Evolutionary conservation across 257 asterid genomes (phyloP).

Genomic region (Solanum chmielewskii): DNA sequence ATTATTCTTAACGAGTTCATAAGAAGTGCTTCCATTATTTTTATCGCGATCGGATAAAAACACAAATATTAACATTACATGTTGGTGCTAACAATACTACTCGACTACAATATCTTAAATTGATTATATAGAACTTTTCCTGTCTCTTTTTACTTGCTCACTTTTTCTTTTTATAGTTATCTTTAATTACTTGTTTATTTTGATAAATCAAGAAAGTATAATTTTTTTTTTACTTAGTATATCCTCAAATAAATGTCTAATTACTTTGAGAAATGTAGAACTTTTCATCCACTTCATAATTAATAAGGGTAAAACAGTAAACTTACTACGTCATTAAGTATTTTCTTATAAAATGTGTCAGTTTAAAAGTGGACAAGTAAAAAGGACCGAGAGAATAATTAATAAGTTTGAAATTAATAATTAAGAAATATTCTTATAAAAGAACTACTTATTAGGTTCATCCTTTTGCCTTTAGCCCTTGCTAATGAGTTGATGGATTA

Average conservation of each 20-base stretch:
- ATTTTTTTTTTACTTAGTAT: too few species aligned
- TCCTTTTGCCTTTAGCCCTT: not conserved
- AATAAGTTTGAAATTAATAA: not conserved
- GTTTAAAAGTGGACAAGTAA: too few species aligned
- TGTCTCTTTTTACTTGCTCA: too few species aligned
- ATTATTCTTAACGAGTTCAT: not conserved
- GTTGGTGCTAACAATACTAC: not conserved
- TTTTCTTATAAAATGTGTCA: fast-evolving
- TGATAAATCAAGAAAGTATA: too few species aligned
- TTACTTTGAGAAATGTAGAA: too few species aligned
- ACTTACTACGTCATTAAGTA: too few species aligned
- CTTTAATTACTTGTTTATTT: too few species aligned
- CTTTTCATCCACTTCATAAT: too few species aligned
- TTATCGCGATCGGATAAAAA: not conserved
- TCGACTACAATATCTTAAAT: not conserved
- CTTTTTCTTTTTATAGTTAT: too few species aligned
- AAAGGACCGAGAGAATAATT: not conserved
- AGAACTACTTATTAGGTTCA: not conserved
- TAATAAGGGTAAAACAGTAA: too few species aligned
- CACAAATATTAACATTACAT: too few species aligned
- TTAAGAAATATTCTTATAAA: not conserved
- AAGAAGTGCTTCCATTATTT: not conserved
- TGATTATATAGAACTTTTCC: not conserved
- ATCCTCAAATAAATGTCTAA: too few species aligned
- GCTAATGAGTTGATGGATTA: not conserved